Evolutionary conservation across 768 basidiomycete genomes (phyloP), one percentile per base, ranked within the genome.

Genomic region (Chalciporus sphaerocephalus): DNA sequence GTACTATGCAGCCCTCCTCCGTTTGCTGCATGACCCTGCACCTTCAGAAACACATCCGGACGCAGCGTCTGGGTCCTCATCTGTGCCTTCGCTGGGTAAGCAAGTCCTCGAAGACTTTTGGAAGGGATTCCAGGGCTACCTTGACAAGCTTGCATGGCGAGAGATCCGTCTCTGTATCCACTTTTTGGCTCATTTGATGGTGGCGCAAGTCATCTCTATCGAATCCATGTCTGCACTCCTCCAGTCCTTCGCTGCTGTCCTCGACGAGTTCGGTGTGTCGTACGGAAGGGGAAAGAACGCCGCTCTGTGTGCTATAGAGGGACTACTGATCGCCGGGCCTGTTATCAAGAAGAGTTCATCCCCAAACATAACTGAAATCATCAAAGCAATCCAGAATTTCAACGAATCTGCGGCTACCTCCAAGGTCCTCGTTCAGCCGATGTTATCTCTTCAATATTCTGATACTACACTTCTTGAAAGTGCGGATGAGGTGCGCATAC

Each of bases 101-200:
- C 78, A 84, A 36, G 74, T 94, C 13, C 68, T 95, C 16, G 87
- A 93, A 53, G 92, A 98, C 59, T 85, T 93, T 47, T 87, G 87
- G 80, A 89, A 87, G 66, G 87, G 87, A 2, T 96, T 97, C 62
- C 89, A 92, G 57, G 76, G 80, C 2, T 91, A 84, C 61, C 72
- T 97, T 17, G 93, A 96, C 67, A 88, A 88, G 51, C 70, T 92
- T 21, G 81, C 87, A 43, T 97, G 94, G 95, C 76, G 91, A 56
- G 89, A 94, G 54, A 84, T 87, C 35, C 80, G 94, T 50, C 74
- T 93, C 60, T 87, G 86, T 53, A 85, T 97, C 12, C 90, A 92
- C 50, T 89, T 98, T 64, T 96, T 98, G 59, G 86, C 93, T 2
- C 88, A 94, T 58, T 67, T 96, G 37, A 85, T 89, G 23, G 74